Evolutionary conservation across 345 rosid genomes (phyloP).

Genomic region (Rhodamnia rubescens): DNA sequence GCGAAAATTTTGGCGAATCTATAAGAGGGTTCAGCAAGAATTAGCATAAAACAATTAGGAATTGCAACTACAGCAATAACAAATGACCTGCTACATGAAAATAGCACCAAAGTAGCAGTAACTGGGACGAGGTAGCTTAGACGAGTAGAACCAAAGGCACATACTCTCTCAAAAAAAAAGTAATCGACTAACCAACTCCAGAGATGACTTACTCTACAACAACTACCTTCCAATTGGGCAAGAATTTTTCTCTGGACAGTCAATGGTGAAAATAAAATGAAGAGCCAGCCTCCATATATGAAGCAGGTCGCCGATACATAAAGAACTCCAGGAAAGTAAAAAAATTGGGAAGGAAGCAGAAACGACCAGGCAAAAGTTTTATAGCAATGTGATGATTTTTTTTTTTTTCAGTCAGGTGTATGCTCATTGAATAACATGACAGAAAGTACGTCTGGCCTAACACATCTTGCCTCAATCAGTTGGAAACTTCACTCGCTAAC

Average conservation of each 20-base stretch:
- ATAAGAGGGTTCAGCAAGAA: neutral
- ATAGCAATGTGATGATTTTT: neutral
- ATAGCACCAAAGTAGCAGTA: neutral
- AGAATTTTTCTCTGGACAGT: neutral
- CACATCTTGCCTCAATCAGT: neutral
- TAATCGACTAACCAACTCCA: neutral
- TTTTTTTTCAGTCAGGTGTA: neutral
- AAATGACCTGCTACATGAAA: neutral
- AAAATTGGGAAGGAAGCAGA: neutral
- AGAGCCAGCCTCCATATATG: neutral
- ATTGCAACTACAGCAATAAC: neutral
- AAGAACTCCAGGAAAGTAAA: neutral
- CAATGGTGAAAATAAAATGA: neutral
- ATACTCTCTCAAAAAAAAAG: neutral
- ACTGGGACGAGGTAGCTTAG: neutral
- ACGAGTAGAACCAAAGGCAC: neutral
- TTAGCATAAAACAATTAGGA: neutral
- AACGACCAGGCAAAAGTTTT: neutral
- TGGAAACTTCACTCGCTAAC: neutral
- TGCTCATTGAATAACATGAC: neutral
- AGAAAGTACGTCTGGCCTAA: neutral
- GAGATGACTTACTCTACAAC: too few species aligned
- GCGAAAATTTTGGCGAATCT: neutral
- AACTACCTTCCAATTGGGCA: neutral
- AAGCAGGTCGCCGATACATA: neutral